Evolutionary conservation across 2,329 filamentous ascomycete genomes (phyloP).

Genomic region (Hymenoscyphus albidus): DNA sequence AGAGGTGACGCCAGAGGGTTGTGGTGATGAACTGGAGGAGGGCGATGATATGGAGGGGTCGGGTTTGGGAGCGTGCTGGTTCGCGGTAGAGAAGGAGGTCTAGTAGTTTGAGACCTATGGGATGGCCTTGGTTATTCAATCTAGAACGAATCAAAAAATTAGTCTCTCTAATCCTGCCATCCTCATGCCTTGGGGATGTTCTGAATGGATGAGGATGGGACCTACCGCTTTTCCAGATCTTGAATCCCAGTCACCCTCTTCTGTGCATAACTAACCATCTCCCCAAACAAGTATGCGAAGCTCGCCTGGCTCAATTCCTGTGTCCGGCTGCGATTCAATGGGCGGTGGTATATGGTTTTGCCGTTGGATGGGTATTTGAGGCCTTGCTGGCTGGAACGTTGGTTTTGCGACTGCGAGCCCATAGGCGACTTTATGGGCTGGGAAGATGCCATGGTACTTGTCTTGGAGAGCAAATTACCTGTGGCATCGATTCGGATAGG

Average conservation of each 20-base stretch:
- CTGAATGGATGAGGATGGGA: not conserved
- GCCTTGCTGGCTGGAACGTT: conserved; percentile 44
- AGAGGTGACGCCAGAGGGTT: conserved; percentile 87
- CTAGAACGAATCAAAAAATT: conserved; percentile 43
- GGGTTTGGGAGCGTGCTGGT: conserved; percentile 63
- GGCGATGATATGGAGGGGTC: conserved; percentile 82
- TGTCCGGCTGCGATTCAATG: conserved; percentile 84
- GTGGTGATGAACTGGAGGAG: conserved; percentile 95
- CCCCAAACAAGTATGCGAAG: conserved; percentile 93
- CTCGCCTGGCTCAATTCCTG: conserved; percentile 87
- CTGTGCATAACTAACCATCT: conserved; percentile 96
- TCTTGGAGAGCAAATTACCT: conserved; percentile 10
- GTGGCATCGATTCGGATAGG: conserved; percentile 16
- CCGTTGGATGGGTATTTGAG: conserved; percentile 87
- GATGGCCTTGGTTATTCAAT: conserved; percentile 86
- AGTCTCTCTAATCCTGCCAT: conserved; percentile 2
- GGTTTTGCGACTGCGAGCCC: conserved; percentile 22
- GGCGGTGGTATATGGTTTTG: conserved; percentile 97
- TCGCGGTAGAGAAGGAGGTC: conserved; percentile 90
- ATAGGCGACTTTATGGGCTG: conserved; percentile 31
- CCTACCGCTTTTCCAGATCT: conserved; percentile 84
- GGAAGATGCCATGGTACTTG: conserved; percentile 33
- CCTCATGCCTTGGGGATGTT: not conserved
- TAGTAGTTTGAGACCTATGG: conserved; percentile 88
- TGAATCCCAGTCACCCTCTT: conserved; percentile 85